These are phyloP conservation scores for Candida maesae DNA, from an alignment of 805 yeast species.

Conservation along the genomic window DNA sequence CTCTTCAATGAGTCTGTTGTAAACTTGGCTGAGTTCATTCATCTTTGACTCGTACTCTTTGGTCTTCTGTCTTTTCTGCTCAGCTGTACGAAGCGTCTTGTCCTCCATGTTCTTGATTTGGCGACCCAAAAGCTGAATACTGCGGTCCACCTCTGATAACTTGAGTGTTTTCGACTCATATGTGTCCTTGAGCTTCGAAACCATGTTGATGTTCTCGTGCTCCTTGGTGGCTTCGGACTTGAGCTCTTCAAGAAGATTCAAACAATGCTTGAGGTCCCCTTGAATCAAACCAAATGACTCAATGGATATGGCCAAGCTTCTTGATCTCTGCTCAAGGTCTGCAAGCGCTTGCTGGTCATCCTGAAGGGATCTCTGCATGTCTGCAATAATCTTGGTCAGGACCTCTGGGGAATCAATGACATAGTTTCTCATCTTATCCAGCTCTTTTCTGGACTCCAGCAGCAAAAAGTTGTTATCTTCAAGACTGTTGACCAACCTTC, in stretches of 20 bases:
- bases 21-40: constrained; percentile 32
- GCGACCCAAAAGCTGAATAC: constrained; percentile 35
- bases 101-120: constrained; percentile 40
- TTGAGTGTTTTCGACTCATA: constrained; percentile 20
- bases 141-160: constrained; percentile 32
- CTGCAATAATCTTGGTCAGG: constrained; percentile 48
- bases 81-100: constrained; percentile 34
- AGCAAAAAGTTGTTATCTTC: constrained; percentile 58
- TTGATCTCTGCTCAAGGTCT: constrained; percentile 43
- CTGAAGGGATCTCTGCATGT: constrained; percentile 43
- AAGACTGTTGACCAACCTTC: constrained; percentile 50
- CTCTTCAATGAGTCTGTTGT: constrained; percentile 34
- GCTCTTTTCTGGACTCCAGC: constrained; percentile 52
- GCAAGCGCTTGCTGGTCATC: constrained; percentile 36
- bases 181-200: constrained; percentile 18
- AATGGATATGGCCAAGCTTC: constrained; percentile 49
- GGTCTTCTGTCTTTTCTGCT: constrained; percentile 35
- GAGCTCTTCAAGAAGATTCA: constrained; percentile 23
- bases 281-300: constrained; percentile 48
- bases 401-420: constrained; percentile 57
- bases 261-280: constrained; percentile 19
- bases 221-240: constrained; percentile 18
- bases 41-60: constrained; percentile 34
- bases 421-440: constrained; percentile 57
- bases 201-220: constrained; percentile 10